Base-by-base conservation (phyloP, 768 basidiomycete genomes). In the Phanerodontia chrysosporium region DNA sequence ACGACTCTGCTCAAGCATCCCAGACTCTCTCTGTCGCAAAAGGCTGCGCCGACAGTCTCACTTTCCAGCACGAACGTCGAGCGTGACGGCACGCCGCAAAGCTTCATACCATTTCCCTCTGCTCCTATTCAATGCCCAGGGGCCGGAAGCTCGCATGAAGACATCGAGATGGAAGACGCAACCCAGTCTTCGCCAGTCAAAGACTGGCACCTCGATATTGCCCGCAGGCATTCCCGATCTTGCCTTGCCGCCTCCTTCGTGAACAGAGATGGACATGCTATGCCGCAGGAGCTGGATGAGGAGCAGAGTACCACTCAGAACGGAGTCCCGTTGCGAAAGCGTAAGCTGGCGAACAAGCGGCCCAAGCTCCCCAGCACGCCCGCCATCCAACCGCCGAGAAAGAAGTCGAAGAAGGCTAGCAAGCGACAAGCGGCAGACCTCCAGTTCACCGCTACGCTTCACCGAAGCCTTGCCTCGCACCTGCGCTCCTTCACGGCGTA, bases 11-110 rank as follows among this genome's bases (percentile, higher is more conserved):
- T 29, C 45, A 30, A 54, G 21, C 49, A 58, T 51, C 36, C 60
- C 62, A 55, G n/a, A 55, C 55, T 53, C 48, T 22, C 59, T 60
- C 63, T 49, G 28, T 55, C 62, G 45, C 59, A 51, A 46, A 77
- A 77, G 55, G 74, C 74, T 10, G 68, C 69, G 3, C 73, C 76
- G 5, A 77, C 76, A 0, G 70, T 77, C 25, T 76, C 71, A 6
- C 62, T 77, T 48, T 73, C 76, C 27, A 68, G 64, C 58, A 57
- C 69, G 7, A 67, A 66, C 48, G 74, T 70, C 24, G 69, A 67
- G 36, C 65, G 69, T 22, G 59, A 53, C 32, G 52, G 32, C 18
- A 58, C 58, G 9, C 39, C 49, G 18, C 45, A 51, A 57, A 72
- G 65, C 30, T 68, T 69, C 45, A 70, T 76, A 45, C 75, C 76